Evolutionary conservation across 306 rosid genomes (phyloP).

Genomic region (Vigna angularis): DNA sequence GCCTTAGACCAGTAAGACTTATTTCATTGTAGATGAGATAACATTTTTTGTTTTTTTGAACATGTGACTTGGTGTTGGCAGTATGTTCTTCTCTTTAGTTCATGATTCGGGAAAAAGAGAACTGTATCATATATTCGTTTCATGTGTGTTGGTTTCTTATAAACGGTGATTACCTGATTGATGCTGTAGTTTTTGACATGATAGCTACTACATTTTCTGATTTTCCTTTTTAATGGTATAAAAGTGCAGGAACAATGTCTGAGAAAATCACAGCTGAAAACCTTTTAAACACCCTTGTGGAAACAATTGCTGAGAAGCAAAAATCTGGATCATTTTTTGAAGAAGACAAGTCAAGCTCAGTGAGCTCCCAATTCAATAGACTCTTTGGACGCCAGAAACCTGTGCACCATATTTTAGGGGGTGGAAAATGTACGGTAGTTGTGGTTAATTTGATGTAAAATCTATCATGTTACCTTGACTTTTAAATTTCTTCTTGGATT

Average conservation of each 20-base stretch:
- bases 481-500: conserved; percentile 7
- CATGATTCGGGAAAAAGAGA: conserved; percentile 1
- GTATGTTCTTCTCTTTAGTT: conserved; percentile 17
- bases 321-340: conserved; percentile 61
- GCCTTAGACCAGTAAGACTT: not conserved
- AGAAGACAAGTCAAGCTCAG: conserved; percentile 62
- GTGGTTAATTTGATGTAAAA: conserved; percentile 21
- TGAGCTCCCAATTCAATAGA: conserved; percentile 61
- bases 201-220: not conserved
- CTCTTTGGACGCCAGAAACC: conserved; percentile 90
- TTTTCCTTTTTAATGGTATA: conserved; percentile 33
- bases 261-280: conserved; percentile 69
- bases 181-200: not conserved
- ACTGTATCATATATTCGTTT: conserved; percentile 20
- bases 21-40: not conserved
- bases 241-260: conserved; percentile 67
- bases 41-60: conserved; percentile 18
- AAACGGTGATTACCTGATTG: not conserved
- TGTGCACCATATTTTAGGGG: conserved; percentile 81
- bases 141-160: conserved; percentile 23
- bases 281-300: conserved; percentile 59
- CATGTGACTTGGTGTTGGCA: not conserved
- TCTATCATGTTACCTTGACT: conserved; percentile 19
- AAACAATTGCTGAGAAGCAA: conserved; percentile 63
- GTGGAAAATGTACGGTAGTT: conserved; percentile 83